Conservation (phyloP, 495 filamentous ascomycete species). For the Penicillium soppii region DNA sequence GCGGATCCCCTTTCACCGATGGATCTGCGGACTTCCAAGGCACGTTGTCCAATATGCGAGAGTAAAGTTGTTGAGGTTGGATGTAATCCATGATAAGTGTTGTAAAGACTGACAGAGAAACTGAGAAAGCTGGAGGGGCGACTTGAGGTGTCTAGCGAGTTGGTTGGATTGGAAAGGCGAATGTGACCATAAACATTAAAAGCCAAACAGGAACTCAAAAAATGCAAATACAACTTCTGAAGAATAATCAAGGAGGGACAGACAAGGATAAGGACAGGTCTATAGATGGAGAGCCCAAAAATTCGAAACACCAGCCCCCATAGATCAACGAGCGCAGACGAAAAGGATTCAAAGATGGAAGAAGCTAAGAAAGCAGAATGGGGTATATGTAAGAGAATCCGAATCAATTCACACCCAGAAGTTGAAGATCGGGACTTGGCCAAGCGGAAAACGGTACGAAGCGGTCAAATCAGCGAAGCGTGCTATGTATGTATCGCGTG, state of each 20-base stretch:
- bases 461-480: neutral
- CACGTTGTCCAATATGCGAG: slow-evolving; percentile 31
- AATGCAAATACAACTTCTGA: neutral
- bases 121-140: neutral
- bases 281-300: neutral
- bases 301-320: neutral
- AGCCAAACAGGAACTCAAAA: neutral
- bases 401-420: neutral
- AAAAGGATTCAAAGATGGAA: neutral
- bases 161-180: neutral
- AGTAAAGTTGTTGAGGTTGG: slow-evolving; percentile 29
- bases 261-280: neutral
- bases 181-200: neutral
- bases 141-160: slow-evolving; percentile 2
- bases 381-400: slow-evolving; percentile 7
- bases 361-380: neutral
- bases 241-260: neutral
- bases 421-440: neutral
- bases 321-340: slow-evolving; percentile 1
- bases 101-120: neutral
- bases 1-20: slow-evolving; percentile 36
- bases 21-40: slow-evolving; percentile 31
- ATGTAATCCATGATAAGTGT: slow-evolving; percentile 20
- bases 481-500: neutral
- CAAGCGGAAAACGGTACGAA: neutral